These are phyloP conservation scores for Gossypium anomalum DNA, from an alignment of 345 rosid genomes.

Conservation along the genomic window DNA sequence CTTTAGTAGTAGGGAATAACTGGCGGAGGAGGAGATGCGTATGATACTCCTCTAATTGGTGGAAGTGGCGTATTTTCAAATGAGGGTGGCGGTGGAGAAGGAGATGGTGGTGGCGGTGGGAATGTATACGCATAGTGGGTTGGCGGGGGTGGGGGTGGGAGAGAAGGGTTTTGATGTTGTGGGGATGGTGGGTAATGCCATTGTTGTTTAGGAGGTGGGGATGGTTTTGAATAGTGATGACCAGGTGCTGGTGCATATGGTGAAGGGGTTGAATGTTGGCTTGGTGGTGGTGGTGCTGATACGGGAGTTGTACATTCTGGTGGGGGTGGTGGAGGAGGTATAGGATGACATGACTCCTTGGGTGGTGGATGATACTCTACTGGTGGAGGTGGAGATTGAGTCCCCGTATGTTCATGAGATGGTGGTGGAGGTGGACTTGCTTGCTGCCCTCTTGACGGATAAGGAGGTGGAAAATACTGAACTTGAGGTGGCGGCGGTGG, in stretches of 20 bases:
- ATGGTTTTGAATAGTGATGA: constrained; percentile 20
- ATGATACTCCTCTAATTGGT: constrained; percentile 28
- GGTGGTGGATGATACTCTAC: constrained; percentile 23
- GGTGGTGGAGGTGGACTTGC: constrained; percentile 26
- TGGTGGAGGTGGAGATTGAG: constrained; percentile 28
- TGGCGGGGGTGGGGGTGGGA: constrained; percentile 7
- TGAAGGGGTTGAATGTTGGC: constrained; percentile 32
- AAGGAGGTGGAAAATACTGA: constrained; percentile 21
- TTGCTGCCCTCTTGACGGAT: constrained; percentile 19
- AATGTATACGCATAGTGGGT: constrained; percentile 29
- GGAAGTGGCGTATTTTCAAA: constrained; percentile 40
- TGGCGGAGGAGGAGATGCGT: constrained; percentile 13
- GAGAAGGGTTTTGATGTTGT: constrained; percentile 24
- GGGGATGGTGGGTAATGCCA: constrained; percentile 17
- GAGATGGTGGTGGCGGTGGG: constrained; percentile 20
- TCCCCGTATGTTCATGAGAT: constrained; percentile 2
- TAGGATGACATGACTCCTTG: constrained; percentile 18
- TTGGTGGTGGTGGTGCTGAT: constrained; percentile 22
- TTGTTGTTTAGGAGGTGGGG: constrained; percentile 13
- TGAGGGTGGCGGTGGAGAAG: constrained; percentile 20
- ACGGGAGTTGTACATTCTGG: constrained; percentile 25
- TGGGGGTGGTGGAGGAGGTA: constrained; percentile 32
- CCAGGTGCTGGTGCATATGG: constrained; percentile 20
- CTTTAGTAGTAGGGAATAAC: constrained; percentile 10
- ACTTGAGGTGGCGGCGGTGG: constrained; percentile 25